Percentiles rank a stretch among this genome's conserved stretches.
These are phyloP conservation scores for Pulveroboletus sp. DNA, from an alignment of 768 basidiomycete species.

Conservation along the genomic window DNA sequence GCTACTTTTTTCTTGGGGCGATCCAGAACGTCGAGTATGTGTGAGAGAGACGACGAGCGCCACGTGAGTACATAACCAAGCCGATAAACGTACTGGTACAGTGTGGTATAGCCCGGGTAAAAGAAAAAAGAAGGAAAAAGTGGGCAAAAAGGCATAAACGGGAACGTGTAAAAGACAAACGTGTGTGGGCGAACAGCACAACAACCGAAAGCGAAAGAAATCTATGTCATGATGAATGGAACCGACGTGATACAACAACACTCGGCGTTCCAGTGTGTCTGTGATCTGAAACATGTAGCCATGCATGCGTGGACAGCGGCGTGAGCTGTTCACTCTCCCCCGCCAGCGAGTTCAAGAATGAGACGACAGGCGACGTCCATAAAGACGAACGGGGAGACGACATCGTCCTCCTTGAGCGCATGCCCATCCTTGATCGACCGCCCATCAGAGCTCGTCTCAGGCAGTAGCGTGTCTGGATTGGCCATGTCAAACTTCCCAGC, in stretches of 20 bases:
- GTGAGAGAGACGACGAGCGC: background rate
- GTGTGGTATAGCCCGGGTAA: slow-evolving; percentile 14
- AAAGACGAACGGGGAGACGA: slow-evolving; percentile 88
- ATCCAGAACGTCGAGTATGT: background rate
- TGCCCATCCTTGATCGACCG: slow-evolving; percentile 49
- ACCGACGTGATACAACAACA: slow-evolving; percentile 7
- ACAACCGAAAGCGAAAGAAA: slow-evolving; percentile 6
- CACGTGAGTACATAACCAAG: slow-evolving; percentile 17
- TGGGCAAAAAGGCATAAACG: too few species aligned
- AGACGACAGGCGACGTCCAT: slow-evolving; percentile 93
- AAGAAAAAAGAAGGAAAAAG: background rate
- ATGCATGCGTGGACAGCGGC: background rate
- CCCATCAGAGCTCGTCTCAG: slow-evolving; percentile 53
- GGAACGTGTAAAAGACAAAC: too few species aligned
- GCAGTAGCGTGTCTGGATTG: slow-evolving; percentile 24
- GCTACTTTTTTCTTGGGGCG: background rate
- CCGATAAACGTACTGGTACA: slow-evolving; percentile 13
- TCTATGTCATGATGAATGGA: slow-evolving; percentile 12
- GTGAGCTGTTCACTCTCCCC: slow-evolving; percentile 33
- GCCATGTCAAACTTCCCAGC: slow-evolving; percentile 71
- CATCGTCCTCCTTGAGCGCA: slow-evolving; percentile 49
- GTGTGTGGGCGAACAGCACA: slow-evolving; percentile 7
- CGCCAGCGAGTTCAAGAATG: slow-evolving; percentile 89
- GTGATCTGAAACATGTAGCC: background rate
- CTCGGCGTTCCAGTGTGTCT: background rate